A percentile compares a stretch with the other conserved stretches of the same genome.
Evolutionary conservation across 2,329 filamentous ascomycete genomes (phyloP).

Genomic region (Tolypocladium amazonense): DNA sequence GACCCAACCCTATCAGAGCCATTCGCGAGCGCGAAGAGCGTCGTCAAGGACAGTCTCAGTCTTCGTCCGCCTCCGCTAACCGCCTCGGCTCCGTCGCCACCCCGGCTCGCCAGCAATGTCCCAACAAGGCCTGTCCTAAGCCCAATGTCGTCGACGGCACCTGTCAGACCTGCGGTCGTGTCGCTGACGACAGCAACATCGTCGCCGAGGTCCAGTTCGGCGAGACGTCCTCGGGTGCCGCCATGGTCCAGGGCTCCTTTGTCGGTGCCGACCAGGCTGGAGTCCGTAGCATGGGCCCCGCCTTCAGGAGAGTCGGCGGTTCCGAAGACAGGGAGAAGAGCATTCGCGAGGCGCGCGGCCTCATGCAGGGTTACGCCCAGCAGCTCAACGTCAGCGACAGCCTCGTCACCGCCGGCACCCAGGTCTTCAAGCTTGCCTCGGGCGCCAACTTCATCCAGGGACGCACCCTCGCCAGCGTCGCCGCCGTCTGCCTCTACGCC

Average conservation of each 20-base stretch:
- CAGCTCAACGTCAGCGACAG: slow-evolving; percentile 51
- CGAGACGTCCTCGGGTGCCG: slow-evolving; percentile 74
- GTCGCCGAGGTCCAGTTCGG: slow-evolving; percentile 88
- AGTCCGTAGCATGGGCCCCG: slow-evolving; percentile 55
- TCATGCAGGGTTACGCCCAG: slow-evolving; percentile 52
- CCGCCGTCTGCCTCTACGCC: slow-evolving; percentile 84
- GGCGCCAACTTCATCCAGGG: slow-evolving; percentile 75
- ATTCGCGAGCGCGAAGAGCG: slow-evolving; percentile 41
- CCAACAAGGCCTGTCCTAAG: slow-evolving; percentile 49
- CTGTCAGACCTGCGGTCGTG: slow-evolving; percentile 75
- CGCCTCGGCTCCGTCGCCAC: slow-evolving; percentile 20
- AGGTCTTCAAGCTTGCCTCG: slow-evolving; percentile 67
- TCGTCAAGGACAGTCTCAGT: slow-evolving; percentile 20
- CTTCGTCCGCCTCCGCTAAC: slow-evolving; percentile 16
- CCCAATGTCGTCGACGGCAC: slow-evolving; percentile 55
- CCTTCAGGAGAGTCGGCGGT: slow-evolving; percentile 48
- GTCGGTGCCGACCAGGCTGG: slow-evolving; percentile 79
- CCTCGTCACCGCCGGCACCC: slow-evolving; percentile 53
- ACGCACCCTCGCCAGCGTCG: slow-evolving; percentile 73
- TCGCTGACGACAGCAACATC: slow-evolving; percentile 79
- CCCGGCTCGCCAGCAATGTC: slow-evolving; percentile 35
- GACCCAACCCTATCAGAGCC: slow-evolving; percentile 37
- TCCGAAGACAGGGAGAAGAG: slow-evolving; percentile 49
- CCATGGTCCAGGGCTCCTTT: slow-evolving; percentile 82
- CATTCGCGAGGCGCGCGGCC: slow-evolving; percentile 43